These are phyloP conservation scores for Calonectria pauciramosa DNA, from an alignment of 2,329 filamentous ascomycete species.

Conservation along the genomic window DNA sequence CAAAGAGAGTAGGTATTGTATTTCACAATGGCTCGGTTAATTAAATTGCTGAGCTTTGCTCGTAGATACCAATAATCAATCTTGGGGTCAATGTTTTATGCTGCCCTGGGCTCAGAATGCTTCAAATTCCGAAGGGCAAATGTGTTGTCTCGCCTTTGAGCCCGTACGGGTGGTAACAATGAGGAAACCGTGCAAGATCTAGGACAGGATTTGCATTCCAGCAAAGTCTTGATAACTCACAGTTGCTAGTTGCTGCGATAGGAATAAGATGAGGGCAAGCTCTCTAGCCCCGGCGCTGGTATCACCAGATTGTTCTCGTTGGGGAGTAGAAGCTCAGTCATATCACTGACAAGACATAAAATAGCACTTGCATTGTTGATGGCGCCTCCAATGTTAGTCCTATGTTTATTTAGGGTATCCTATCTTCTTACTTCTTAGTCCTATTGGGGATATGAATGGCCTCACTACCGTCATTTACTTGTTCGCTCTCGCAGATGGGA, in stretches of 20 bases:
- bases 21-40: neutral
- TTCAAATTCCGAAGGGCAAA: neutral
- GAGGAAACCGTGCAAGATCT: neutral
- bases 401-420: too few relatives aligned
- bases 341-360: too few relatives aligned
- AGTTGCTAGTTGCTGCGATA: neutral
- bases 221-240: neutral
- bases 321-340: too few relatives aligned
- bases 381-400: too few relatives aligned
- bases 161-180: neutral
- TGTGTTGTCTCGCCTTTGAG: neutral
- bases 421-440: too few relatives aligned
- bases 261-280: neutral
- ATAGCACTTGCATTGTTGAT: too few relatives aligned
- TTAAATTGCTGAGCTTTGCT: neutral
- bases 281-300: neutral
- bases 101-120: neutral
- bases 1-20: neutral
- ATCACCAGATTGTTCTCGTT: neutral
- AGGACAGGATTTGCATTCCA: neutral
- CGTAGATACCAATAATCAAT: neutral
- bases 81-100: neutral
- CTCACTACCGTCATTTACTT: too few relatives aligned
- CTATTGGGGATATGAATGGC: too few relatives aligned
- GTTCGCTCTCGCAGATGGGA: too few relatives aligned